A percentile compares a stretch with the other conserved stretches of the same genome.
These are phyloP conservation scores for Orychophragmus violaceus DNA, from an alignment of 345 rosid genomes.

Conservation along the genomic window DNA sequence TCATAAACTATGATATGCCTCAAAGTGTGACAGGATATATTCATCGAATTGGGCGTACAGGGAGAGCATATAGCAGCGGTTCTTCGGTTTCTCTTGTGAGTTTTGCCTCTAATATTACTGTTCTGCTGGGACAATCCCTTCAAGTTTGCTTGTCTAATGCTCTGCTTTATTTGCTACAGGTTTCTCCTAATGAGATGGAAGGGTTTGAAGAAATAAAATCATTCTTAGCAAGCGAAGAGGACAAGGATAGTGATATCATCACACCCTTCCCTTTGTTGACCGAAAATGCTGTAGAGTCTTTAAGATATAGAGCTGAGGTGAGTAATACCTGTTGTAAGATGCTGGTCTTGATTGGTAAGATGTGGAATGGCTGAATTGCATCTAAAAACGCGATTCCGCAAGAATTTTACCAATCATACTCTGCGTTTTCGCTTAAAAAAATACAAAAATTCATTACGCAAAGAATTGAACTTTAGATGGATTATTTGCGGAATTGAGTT, in stretches of 20 bases:
- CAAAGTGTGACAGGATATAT: slow-evolving; percentile 59
- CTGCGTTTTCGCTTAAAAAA: too few species aligned
- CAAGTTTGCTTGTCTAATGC: slow-evolving; percentile 3
- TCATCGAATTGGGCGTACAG: slow-evolving; percentile 93
- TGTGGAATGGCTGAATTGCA: too few species aligned
- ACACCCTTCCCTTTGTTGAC: slow-evolving; percentile 63
- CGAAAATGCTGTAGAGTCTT: slow-evolving; percentile 69
- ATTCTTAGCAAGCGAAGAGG: slow-evolving; percentile 54
- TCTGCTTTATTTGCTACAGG: slow-evolving; percentile 37
- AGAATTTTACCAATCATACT: too few species aligned
- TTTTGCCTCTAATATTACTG: too few species aligned
- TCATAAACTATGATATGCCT: slow-evolving; percentile 86
- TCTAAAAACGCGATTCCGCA: too few species aligned
- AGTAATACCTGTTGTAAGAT: not conserved
- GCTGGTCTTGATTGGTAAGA: too few species aligned
- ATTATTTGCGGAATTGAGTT: too few species aligned
- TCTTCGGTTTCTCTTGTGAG: slow-evolving; percentile 76
- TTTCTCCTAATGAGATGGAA: slow-evolving; percentile 76
- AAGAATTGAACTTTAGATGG: too few species aligned
- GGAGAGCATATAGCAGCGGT: slow-evolving; percentile 77
- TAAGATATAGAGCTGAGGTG: slow-evolving; percentile 91
- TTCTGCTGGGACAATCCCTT: not conserved
- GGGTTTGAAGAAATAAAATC: slow-evolving; percentile 69
- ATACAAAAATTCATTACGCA: too few species aligned
- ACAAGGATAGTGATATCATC: slow-evolving; percentile 40